Evolutionary conservation across 2,329 filamentous ascomycete species (phyloP).

Genomic region (Chaetomium strumarium): DNA sequence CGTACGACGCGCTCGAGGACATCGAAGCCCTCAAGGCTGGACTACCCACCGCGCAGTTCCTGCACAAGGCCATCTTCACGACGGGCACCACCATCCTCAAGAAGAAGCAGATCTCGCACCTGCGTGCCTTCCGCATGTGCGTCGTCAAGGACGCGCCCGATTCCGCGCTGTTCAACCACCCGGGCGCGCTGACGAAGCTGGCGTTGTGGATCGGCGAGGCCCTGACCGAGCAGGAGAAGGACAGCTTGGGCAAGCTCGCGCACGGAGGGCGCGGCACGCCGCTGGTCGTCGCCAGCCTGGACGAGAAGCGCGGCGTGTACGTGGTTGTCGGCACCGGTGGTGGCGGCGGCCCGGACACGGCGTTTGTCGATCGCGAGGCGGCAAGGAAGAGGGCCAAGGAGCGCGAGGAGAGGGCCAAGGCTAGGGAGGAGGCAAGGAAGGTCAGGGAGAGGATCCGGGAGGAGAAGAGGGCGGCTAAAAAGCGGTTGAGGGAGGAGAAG

Average conservation of each 20-base stretch:
- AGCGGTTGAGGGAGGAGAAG: constrained; percentile 44
- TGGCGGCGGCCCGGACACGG: constrained; percentile 68
- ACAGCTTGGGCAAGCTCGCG: constrained; percentile 63
- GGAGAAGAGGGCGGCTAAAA: constrained; percentile 45
- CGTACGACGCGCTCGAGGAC: constrained; percentile 65
- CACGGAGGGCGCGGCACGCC: constrained; percentile 71
- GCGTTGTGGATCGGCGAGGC: constrained; percentile 93
- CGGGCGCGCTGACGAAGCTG: constrained; percentile 86
- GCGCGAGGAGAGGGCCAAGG: constrained; percentile 57
- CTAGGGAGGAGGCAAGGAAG: constrained; percentile 55
- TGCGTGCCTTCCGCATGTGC: constrained; percentile 89
- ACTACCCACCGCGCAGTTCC: constrained; percentile 76
- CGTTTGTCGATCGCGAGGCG: constrained; percentile 61
- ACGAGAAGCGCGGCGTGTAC: constrained; percentile 82
- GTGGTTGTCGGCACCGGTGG: constrained; percentile 90
- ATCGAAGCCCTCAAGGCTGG: constrained; percentile 71
- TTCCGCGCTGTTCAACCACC: constrained; percentile 84
- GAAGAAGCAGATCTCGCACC: constrained; percentile 88
- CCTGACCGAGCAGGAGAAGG: constrained; percentile 80
- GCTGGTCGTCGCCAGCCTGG: constrained; percentile 82
- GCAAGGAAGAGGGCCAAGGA: constrained; percentile 58
- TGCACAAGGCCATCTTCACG: constrained; percentile 87
- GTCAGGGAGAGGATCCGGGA: constrained; percentile 45
- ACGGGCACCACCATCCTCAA: constrained; percentile 87
- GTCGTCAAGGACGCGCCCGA: constrained; percentile 95